Evolutionary conservation across 2,329 filamentous ascomycete species (phyloP).

Genomic region (Gaeumannomyces sp.): DNA sequence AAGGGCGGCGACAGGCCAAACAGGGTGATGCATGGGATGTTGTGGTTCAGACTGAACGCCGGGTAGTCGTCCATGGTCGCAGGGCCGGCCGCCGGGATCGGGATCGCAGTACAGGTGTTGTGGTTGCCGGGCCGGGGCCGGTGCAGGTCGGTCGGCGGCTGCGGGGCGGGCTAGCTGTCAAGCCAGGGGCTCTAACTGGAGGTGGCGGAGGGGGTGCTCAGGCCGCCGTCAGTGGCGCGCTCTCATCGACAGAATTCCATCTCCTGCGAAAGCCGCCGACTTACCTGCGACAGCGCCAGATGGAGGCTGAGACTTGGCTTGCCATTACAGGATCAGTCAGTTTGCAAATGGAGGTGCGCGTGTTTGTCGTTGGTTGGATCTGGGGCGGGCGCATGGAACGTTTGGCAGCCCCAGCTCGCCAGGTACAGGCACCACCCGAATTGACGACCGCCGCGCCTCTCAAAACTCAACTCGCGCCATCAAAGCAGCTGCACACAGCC

Average conservation of each 20-base stretch:
- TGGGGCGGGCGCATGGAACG: background rate
- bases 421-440: background rate
- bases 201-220: no score
- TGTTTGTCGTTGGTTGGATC: background rate
- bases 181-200: background rate
- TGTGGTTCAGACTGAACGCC: constrained; percentile 73
- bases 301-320: background rate
- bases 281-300: background rate
- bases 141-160: background rate
- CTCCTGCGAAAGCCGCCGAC: background rate
- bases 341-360: background rate
- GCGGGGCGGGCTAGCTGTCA: background rate
- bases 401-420: no score
- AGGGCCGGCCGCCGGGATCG: background rate
- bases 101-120: background rate
- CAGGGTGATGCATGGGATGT: constrained; percentile 76
- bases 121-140: background rate
- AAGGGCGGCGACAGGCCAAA: constrained; percentile 58
- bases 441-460: background rate
- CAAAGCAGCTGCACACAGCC: background rate
- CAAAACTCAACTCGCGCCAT: no score
- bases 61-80: constrained; percentile 71
- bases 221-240: background rate
- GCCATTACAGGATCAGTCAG: background rate
- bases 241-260: background rate